Base-by-base conservation (phyloP, 2,329 filamentous ascomycete genomes). In the Botrytis aclada region DNA sequence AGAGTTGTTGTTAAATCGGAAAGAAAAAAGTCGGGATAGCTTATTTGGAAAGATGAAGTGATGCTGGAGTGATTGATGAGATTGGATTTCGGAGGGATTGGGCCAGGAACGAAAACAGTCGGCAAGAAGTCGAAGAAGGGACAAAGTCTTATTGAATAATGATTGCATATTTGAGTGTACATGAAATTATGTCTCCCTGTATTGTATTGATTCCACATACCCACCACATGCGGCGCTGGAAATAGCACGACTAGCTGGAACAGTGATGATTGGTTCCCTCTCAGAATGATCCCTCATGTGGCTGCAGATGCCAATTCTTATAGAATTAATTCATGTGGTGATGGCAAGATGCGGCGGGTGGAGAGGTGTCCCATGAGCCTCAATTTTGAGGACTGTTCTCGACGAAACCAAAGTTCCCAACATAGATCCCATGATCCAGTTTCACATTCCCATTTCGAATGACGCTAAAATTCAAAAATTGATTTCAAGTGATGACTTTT, bases 401-500 rank as follows among this genome's bases (percentile, higher is more conserved):
- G 32, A 34, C 8, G 20, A 45, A 37, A 61, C 41, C 16, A 22
- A 29, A n/a, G 34, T 51, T 4, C 25, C 56, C 72, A 37, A 25
- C 14, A 29, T 70, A 39, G 41, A 62, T 45, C 41, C 62, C 22
- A 43, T 58, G 25, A 67, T 58, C 43, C 41, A 58, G 34, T 60
- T 61, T 47, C 70, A 72, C 70, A 67, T 56, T 73, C 69, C 71
- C 75, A 67, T 54, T 72, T 65, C 69, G 74, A 72, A 75, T 75
- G 75, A 76, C 75, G 77, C 77, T 79, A 77, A 77, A 56, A 69
- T 73, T 75, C 74, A 75, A 75, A 75, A 41, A 25, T 29, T 43
- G 60, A 18, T 66, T 34, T 70, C 58, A 74, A 54, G 20, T 20
- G 56, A 45, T 64, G 43, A 54, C 62, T 61, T 43, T 60, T 10